A percentile compares a stretch with the other conserved stretches of the same genome.
phyloP scores from a whole-genome alignment of 305 asterid genomes.

The Fraxinus baroniana region DNA sequence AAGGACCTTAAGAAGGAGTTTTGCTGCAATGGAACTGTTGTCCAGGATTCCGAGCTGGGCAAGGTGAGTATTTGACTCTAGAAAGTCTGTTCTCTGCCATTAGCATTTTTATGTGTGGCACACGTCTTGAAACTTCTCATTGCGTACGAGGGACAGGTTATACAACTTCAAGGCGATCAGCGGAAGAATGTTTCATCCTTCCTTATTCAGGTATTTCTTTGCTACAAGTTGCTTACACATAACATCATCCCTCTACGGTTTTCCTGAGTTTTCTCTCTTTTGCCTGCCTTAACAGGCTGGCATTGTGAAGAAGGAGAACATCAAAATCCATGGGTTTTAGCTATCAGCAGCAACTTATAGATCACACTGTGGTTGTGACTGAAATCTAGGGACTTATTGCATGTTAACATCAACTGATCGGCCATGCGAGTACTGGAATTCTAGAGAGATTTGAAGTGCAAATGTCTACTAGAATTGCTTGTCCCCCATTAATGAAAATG shows the following conservation, averaged over 20 bases:
- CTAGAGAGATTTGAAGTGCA: background rate
- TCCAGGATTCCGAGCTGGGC: slow-evolving; percentile 89
- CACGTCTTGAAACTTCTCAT: background rate
- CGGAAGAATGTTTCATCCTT: slow-evolving; percentile 85
- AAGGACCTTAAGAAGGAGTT: slow-evolving; percentile 83
- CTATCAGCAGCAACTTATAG: slow-evolving; percentile 24
- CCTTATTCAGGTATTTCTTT: slow-evolving; percentile 61
- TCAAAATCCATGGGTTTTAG: slow-evolving; percentile 92
- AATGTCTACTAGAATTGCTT: background rate
- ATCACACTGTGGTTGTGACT: slow-evolving; percentile 14
- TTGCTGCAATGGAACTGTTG: slow-evolving; percentile 96
- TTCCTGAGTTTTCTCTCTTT: background rate
- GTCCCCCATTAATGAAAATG: no score
- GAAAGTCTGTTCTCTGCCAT: background rate
- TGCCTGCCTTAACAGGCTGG: slow-evolving; percentile 50
- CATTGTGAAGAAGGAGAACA: slow-evolving; percentile 85
- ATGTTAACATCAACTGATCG: background rate
- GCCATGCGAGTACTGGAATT: background rate
- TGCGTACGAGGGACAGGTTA: slow-evolving; percentile 42
- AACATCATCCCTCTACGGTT: background rate
- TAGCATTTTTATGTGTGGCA: background rate
- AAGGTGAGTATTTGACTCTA: slow-evolving; percentile 43
- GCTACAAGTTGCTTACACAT: background rate
- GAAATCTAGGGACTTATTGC: background rate
- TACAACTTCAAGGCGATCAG: slow-evolving; percentile 94